Evolutionary conservation across 225 moss, liverwort and hornwort species (phyloP), one percentile per base, ranked within the genome.

Genomic region (Thuidium tamariscinum): DNA sequence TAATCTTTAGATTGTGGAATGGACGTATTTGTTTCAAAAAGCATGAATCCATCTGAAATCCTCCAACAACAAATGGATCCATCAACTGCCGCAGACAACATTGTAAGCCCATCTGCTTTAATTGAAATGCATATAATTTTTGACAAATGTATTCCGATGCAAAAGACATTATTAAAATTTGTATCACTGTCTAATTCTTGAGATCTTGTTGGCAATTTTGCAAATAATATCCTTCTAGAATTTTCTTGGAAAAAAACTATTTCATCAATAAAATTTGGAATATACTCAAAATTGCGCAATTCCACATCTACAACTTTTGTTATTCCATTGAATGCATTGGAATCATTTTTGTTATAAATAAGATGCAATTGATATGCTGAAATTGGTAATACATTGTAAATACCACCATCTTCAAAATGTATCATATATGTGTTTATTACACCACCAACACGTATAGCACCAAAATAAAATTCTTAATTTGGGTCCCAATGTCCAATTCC

Each of bases 171-270:
- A 16, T 27, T 86, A 8, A 39, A 73, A 21, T 34, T 57, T 57
- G 17, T 37, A 29, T 83, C 1, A 21, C 1, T 27, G 4, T 8
- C 7, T 49, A 10, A 32, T 30, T 51, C 64, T 19, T 19, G 56
- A 62, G 20, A 49, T 29, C 19, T 59, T 27, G 25, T 18, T 16
- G 74, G 86, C 10, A 86, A 74, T 80, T 86, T 89, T 56, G 74
- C 86, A 85, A 90, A 90, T 14, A 87, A 72, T 37, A 90, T 85
- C 9, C 62, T 44, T 13, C 6, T 44, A 8, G 85, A 87, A 5
- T 90, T 90, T 77, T 22, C 7, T 77, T 87, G 90, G 1, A 87
- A 90, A 77, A 90, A 89, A 25, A 87, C 44, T n/a, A 84, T 85
- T 13, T 84, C 81, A 82, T 90, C 3, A 30, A 15, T 36, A 30